Base-by-base conservation (phyloP, 805 yeast species). In the Starmerella stigmatis region DNA sequence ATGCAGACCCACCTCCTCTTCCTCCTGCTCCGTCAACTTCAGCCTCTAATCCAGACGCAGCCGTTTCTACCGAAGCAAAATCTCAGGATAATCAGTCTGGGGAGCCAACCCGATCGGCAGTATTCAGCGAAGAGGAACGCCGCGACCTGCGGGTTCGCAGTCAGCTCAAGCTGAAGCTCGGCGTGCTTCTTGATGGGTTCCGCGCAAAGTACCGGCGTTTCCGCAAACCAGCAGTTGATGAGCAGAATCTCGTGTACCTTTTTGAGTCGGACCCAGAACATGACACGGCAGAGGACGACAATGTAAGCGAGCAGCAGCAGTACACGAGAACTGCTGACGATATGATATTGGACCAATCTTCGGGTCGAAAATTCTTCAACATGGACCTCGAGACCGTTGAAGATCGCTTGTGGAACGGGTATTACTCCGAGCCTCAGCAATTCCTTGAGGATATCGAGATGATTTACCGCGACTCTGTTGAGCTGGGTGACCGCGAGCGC, bases 381-480 rank as follows among this genome's bases (percentile, higher is more conserved):
- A 92, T 92, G 83, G 98, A 92, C 58, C 67, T 92, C 44, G 98
- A 92, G 58, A 79, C 86, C 15, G 76, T 92, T 27, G 98, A 92
- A 59, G 97, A 92, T 60, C 71, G 98, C 47, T 64, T 92, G 44
- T 92, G 98, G 98, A 92, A 92, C 62, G 98, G 98, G 0, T 92
- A 65, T 62, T 92, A 92, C 58, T 79, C 85, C 30, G 96, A 86
- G 57, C 96, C 97, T 12, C 79, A 77, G 52, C 96, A 92, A 60
- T 89, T 83, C 58, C 65, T 88, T 55, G 76, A 74, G 53, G 98
- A 92, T 59, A 73, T 92, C 35, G 86, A 80, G 57, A 72, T 82
- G 76, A 89, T 92, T 30, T 79, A 83, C 35, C 71, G 71, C 27
- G 99, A 92, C 65, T 74, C 94, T 0, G 69, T 72, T 27, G 75